Conservation (phyloP, 305 asterid genomes). For the Fraxinus sp. region DNA sequence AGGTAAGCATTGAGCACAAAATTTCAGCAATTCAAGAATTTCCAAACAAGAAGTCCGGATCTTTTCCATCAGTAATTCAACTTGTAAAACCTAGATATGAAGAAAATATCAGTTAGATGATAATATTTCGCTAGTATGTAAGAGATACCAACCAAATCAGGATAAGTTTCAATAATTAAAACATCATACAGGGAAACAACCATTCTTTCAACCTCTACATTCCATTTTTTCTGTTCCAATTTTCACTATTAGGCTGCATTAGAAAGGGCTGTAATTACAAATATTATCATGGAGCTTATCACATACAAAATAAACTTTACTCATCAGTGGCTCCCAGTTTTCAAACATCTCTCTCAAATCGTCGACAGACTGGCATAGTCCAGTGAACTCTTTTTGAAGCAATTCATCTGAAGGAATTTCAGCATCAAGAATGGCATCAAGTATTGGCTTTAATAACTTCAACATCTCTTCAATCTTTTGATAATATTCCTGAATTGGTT, state of each 20-base stretch:
- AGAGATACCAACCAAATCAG: background rate
- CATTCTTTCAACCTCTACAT: conserved; percentile 8
- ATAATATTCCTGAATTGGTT: conserved; percentile 63
- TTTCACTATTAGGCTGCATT: conserved; percentile 9
- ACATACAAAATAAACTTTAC: conserved; percentile 84
- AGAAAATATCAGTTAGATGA: conserved; percentile 28
- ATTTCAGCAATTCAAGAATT: conserved; percentile 57
- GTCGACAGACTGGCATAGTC: conserved; percentile 56
- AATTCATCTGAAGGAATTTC: conserved; percentile 57
- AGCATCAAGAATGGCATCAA: conserved; percentile 50
- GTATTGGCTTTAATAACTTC: conserved; percentile 63
- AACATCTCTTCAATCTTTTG: conserved; percentile 61
- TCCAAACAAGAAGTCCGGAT: conserved; percentile 32
- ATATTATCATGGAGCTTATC: conserved; percentile 14
- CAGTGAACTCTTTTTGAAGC: conserved; percentile 55
- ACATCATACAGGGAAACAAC: background rate
- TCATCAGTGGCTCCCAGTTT: conserved; percentile 73
- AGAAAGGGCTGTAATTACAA: conserved; percentile 23
- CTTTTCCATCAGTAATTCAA: conserved; percentile 39
- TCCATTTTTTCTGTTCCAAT: background rate
- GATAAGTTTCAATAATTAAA: conserved; percentile 10
- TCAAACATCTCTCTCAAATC: conserved; percentile 68
- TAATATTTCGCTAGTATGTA: background rate
- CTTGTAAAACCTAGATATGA: conserved; percentile 41
- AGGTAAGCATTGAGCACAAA: conserved; percentile 38